These are phyloP conservation scores for Cunninghamia lanceolata DNA, from an alignment of 75 land plant genomes.

Conservation along the genomic window DNA sequence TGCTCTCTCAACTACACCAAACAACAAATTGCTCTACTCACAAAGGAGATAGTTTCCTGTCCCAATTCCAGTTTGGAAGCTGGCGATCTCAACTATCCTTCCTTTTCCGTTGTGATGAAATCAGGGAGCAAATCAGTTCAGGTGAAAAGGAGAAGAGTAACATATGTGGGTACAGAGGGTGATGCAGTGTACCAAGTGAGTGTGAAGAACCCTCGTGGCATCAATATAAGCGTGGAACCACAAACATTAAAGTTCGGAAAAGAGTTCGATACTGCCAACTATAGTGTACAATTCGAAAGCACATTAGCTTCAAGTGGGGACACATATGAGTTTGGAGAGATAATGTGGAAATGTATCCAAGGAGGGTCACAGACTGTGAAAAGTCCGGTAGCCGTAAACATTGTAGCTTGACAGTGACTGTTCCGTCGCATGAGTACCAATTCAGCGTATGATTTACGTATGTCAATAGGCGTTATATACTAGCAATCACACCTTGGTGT, in stretches of 20 bases:
- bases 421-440: too few relatives aligned
- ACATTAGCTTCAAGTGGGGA: not conserved
- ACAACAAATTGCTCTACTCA: slow-evolving; percentile 25
- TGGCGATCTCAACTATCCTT: slow-evolving; percentile 47
- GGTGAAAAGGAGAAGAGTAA: slow-evolving; percentile 26
- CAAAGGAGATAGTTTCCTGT: slow-evolving; percentile 33
- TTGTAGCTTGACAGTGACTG: too few relatives aligned
- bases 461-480: too few relatives aligned
- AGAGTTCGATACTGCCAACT: slow-evolving; percentile 21
- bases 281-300: slow-evolving; percentile 12
- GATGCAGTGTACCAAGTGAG: slow-evolving; percentile 38
- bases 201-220: slow-evolving; percentile 11
- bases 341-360: not conserved
- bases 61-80: not conserved
- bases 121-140: not conserved
- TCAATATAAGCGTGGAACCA: slow-evolving; percentile 34
- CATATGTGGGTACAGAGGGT: slow-evolving; percentile 25
- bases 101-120: slow-evolving; percentile 24
- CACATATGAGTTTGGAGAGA: not conserved
- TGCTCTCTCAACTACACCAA: slow-evolving; percentile 61
- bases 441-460: too few relatives aligned
- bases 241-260: slow-evolving; percentile 14
- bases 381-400: too few relatives aligned
- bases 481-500: too few relatives aligned
- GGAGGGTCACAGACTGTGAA: not conserved